These are phyloP conservation scores for Rugonectria rugulosa DNA, from an alignment of 2,329 filamentous ascomycete genomes.

Conservation along the genomic window DNA sequence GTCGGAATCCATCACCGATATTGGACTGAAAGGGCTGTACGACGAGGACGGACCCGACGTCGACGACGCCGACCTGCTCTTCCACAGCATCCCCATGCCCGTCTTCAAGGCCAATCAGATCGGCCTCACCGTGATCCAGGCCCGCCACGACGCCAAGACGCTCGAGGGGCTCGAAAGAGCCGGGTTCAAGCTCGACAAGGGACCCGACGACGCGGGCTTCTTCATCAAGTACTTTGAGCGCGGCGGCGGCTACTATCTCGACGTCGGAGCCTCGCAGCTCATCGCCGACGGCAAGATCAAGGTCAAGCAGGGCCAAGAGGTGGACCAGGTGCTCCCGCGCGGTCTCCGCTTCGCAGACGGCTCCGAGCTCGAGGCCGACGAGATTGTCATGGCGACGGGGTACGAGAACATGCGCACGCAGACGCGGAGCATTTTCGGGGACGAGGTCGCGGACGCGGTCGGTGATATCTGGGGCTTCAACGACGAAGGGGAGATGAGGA, in stretches of 20 bases:
- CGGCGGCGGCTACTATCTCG: conserved; percentile 75
- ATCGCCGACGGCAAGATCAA: conserved; percentile 71
- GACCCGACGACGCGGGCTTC: conserved; percentile 64
- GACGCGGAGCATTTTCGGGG: conserved; percentile 66
- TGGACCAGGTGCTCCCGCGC: conserved; percentile 56
- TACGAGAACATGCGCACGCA: conserved; percentile 74
- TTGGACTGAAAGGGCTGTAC: conserved; percentile 38
- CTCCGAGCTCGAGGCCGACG: conserved; percentile 63
- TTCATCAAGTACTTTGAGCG: conserved; percentile 70
- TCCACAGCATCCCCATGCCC: conserved; percentile 9
- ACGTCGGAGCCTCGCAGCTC: conserved; percentile 69
- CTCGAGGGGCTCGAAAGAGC: conserved; percentile 57
- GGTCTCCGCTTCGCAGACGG: conserved; percentile 62
- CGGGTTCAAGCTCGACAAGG: conserved; percentile 68
- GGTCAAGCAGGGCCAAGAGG: conserved; percentile 65
- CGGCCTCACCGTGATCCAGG: conserved; percentile 45
- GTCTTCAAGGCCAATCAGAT: conserved; percentile 33
- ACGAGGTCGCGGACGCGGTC: conserved; percentile 64
- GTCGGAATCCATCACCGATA: conserved; percentile 58
- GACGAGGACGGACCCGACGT: conserved; percentile 12
- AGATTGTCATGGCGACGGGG: conserved; percentile 69
- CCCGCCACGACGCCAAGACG: conserved; percentile 46
- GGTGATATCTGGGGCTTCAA: conserved; percentile 70
- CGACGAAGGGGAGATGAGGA: conserved; percentile 61
- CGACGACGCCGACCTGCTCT: conserved; percentile 13